A percentile compares a stretch with the other conserved stretches of the same genome.
These are phyloP conservation scores for Gossypium ekmanianum DNA, from an alignment of 345 rosid species.

Conservation along the genomic window DNA sequence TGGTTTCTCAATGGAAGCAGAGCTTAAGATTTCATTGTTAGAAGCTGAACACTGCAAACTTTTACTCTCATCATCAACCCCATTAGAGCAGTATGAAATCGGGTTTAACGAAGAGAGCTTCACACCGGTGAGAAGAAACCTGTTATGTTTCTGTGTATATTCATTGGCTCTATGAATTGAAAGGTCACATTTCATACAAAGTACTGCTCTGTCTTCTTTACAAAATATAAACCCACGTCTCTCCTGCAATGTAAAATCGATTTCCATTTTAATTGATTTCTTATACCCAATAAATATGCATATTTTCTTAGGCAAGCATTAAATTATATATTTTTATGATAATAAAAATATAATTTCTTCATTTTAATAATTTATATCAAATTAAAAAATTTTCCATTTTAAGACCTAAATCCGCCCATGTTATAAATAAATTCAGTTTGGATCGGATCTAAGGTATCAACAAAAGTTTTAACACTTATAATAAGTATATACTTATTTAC, in stretches of 20 bases:
- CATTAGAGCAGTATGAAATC: constrained; percentile 12
- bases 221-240: constrained; percentile 73
- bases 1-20: constrained; percentile 27
- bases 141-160: constrained; percentile 60
- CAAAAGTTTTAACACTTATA: too few relatives aligned
- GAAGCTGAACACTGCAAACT: constrained; percentile 26
- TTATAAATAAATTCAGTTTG: too few relatives aligned
- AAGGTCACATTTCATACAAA: constrained; percentile 79
- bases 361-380: too few relatives aligned
- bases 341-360: too few relatives aligned
- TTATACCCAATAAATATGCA: too few relatives aligned
- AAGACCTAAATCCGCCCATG: too few relatives aligned
- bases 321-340: too few relatives aligned
- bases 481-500: too few relatives aligned
- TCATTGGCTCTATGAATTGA: constrained; percentile 61
- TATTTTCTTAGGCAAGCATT: too few relatives aligned
- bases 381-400: too few relatives aligned
- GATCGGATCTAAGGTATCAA: too few relatives aligned
- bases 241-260: constrained; percentile 34
- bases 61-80: constrained; percentile 6
- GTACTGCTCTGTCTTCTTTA: constrained; percentile 78
- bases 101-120: constrained; percentile 36
- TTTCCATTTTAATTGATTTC: too few relatives aligned
- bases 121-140: constrained; percentile 78
- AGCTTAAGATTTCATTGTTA: constrained; percentile 25